Conservation (phyloP, 257 asterid genomes). For the Voacanga thouarsii region DNA sequence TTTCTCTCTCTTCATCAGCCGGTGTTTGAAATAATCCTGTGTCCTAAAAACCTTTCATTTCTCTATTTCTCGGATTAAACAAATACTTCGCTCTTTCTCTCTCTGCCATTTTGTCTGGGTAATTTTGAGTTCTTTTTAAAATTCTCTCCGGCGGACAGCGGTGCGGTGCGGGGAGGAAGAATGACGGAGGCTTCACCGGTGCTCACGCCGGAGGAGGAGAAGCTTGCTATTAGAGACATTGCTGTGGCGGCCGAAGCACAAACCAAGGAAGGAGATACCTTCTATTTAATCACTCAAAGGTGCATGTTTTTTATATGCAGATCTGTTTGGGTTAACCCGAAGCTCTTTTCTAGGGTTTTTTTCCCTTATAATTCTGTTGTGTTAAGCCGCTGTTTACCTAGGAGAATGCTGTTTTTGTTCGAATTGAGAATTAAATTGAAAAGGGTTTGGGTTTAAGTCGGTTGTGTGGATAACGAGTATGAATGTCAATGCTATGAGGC, state of each 20-base stretch:
- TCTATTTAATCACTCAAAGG: constrained; percentile 88
- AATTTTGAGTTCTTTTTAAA: not conserved
- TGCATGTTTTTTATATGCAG: constrained; percentile 11
- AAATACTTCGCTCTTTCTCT: not conserved
- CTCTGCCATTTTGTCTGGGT: not conserved
- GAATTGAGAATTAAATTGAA: not conserved
- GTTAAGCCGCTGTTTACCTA: not conserved
- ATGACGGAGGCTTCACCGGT: constrained; percentile 71
- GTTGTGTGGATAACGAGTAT: not conserved
- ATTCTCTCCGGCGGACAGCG: not conserved
- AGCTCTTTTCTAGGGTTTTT: not conserved
- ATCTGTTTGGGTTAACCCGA: not conserved
- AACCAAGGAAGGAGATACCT: constrained; percentile 78
- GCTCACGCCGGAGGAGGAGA: constrained; percentile 92
- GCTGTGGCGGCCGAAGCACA: constrained; percentile 75
- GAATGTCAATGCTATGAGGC: constrained; percentile 8
- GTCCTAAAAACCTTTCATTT: not conserved
- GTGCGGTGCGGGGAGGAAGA: constrained; percentile 1
- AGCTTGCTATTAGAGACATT: constrained; percentile 68
- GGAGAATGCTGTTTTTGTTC: not conserved
- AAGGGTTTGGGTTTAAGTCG: constrained; percentile 40
- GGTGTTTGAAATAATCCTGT: not conserved
- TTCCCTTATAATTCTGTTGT: not conserved
- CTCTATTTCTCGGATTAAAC: not conserved
- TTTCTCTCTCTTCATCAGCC: not conserved